These are phyloP conservation scores for Phyllosticta paracitricarpa DNA, from an alignment of 2,329 filamentous ascomycete species.

Conservation along the genomic window DNA sequence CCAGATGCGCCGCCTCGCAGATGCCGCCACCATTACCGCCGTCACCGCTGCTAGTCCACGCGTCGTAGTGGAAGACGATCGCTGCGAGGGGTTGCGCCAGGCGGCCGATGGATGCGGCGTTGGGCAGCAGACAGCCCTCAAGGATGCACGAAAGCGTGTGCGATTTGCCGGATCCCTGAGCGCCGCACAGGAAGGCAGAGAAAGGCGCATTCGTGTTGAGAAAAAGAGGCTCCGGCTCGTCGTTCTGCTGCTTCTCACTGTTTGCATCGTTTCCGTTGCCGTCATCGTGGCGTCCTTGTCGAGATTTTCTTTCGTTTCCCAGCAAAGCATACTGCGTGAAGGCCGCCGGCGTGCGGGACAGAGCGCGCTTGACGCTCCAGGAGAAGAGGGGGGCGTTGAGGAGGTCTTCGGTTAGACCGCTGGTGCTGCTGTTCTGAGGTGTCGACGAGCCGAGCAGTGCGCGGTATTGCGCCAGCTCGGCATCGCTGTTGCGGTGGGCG, in stretches of 20 bases:
- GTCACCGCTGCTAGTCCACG: slow-evolving; percentile 13
- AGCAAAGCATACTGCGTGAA: slow-evolving; percentile 9
- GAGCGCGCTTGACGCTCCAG: slow-evolving; percentile 5
- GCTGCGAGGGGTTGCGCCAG: slow-evolving; percentile 46
- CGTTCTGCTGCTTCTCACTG: background rate
- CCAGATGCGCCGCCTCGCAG: slow-evolving; percentile 49
- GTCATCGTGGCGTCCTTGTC: background rate
- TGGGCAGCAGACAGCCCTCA: slow-evolving; percentile 45
- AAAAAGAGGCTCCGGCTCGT: slow-evolving; percentile 25
- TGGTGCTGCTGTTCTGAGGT: background rate
- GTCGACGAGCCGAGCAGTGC: background rate
- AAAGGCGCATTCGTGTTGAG: slow-evolving; percentile 47
- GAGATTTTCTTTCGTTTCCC: background rate
- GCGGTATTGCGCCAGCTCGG: slow-evolving; percentile 2
- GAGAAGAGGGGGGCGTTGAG: slow-evolving; percentile 6
- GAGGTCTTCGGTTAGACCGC: background rate
- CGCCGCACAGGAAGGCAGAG: slow-evolving; percentile 53
- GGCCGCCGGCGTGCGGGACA: background rate
- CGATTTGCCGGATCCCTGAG: slow-evolving; percentile 53
- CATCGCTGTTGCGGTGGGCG: background rate
- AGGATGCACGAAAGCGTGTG: slow-evolving; percentile 51
- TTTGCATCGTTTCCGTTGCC: background rate
- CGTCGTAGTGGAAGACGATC: slow-evolving; percentile 49
- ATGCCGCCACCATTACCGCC: slow-evolving; percentile 28
- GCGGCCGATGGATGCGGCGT: slow-evolving; percentile 30